These are phyloP conservation scores for Hibiscus mutabilis DNA, from an alignment of 345 rosid species.

Conservation along the genomic window DNA sequence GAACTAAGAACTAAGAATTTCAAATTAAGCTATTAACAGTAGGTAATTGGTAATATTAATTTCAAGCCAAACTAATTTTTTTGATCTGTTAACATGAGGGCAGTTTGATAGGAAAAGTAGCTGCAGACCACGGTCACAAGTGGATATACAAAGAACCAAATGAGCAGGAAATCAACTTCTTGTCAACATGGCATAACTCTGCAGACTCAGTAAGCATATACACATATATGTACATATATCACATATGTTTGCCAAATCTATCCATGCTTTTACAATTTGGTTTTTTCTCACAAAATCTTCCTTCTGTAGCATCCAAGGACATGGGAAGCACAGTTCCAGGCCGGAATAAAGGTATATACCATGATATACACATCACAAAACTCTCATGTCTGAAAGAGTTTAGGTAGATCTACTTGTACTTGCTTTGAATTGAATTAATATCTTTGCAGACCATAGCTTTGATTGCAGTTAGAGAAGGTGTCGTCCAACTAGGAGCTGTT, in stretches of 20 bases:
- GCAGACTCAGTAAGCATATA: slow-evolving; percentile 67
- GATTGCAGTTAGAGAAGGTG: slow-evolving; percentile 97
- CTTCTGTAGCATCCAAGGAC: slow-evolving; percentile 77
- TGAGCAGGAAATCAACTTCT: slow-evolving; percentile 85
- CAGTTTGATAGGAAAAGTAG: slow-evolving; percentile 92
- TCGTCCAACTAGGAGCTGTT: slow-evolving; percentile 88
- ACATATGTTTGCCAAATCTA: neutral
- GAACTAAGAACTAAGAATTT: slow-evolving; percentile 14
- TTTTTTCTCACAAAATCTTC: neutral
- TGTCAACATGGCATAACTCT: slow-evolving; percentile 92
- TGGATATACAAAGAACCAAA: slow-evolving; percentile 94
- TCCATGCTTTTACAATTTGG: neutral
- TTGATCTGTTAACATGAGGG: slow-evolving; percentile 9
- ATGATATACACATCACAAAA: slow-evolving; percentile 6
- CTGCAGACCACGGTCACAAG: slow-evolving; percentile 93
- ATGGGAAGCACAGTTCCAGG: slow-evolving; percentile 98
- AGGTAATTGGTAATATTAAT: neutral
- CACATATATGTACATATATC: neutral
- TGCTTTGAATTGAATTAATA: neutral
- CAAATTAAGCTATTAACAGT: neutral
- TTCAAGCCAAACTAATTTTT: slow-evolving; percentile 10
- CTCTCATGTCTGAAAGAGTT: neutral
- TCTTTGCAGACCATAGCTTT: slow-evolving; percentile 77
- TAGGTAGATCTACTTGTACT: slow-evolving; percentile 4
- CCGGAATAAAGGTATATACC: slow-evolving; percentile 71